Evolutionary conservation across 441 rosid genomes (phyloP), one percentile per base, ranked within the genome.

Genomic region (Arabidopsis hybrid): DNA sequence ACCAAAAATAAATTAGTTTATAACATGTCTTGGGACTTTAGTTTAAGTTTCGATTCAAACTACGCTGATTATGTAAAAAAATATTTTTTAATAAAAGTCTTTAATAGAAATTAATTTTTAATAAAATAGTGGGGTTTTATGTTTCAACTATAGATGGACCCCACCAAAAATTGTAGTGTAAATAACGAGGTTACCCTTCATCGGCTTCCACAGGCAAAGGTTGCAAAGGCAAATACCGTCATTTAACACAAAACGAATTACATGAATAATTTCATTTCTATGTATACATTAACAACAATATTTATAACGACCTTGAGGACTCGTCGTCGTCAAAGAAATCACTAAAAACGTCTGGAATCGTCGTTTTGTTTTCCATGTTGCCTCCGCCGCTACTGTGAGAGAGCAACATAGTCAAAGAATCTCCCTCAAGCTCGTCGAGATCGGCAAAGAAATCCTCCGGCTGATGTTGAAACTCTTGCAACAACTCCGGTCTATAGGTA

Each of bases 381-480:
- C 57, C 56, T 29, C 36, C 29, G 70, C 85, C 76, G 60, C 82
- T 42, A 61, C 84, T 72, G 36, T 80, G 86, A 29, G 80, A 66
- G 56, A 87, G 88, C 78, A 87, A 66, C 35, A 87, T 82, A 55
- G 82, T 77, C 56, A 90, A 78, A 69, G 90, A 89, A 67, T 84
- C 91, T 14, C 83, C 74, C 60, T 87, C 92, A 31, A 93, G 78
- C 69, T 88, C 98, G 6, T 84, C 94, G 67, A 93, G 80, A 40
- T 84, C 97, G 3, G 94, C 92, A 21, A 91, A 88, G 82, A 89
- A 87, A 73, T 89, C 95, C 11, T 88, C 84, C 42, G 86, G 77
- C 31, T 53, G 69, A 52, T 71, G 34, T 5, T 75, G 84, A 3
- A 62, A 29, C 18, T 29, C 45, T 1, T 67, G 79, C 72, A 60